These are phyloP conservation scores for Nidula microcarpa DNA, from an alignment of 768 basidiomycete genomes.

Conservation along the genomic window DNA sequence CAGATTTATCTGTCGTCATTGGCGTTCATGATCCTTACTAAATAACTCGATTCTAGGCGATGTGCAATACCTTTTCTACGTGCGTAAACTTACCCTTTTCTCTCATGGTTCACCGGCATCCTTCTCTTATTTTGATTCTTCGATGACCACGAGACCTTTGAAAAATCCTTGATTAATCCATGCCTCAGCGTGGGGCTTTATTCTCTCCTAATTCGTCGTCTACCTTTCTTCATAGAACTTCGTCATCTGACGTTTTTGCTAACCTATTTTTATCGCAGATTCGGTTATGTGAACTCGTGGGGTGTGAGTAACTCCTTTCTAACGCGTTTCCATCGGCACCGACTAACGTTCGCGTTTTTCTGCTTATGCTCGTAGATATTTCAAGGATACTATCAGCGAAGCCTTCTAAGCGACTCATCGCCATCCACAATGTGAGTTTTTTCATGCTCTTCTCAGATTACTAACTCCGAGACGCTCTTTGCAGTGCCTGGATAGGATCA, in stretches of 20 bases:
- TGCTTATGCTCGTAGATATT: conserved; percentile 44
- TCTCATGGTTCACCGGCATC: neutral
- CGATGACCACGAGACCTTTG: too few species aligned
- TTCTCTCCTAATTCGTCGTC: neutral
- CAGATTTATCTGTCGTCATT: neutral
- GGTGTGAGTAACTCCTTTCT: conserved; percentile 45
- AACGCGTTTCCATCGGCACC: neutral
- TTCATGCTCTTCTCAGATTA: neutral
- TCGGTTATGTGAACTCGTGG: conserved; percentile 75
- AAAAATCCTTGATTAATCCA: neutral
- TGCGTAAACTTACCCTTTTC: conserved; percentile 16
- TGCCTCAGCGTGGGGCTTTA: neutral
- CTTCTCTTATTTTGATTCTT: neutral
- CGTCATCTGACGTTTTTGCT: conserved; percentile 5
- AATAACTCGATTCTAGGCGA: conserved; percentile 23
- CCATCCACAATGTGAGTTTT: conserved; percentile 62
- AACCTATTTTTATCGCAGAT: conserved; percentile 24
- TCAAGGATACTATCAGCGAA: conserved; percentile 67
- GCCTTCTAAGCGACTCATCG: conserved; percentile 40
- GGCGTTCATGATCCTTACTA: neutral
- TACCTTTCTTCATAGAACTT: neutral
- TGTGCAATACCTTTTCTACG: conserved; percentile 46
- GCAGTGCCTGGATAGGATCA: conserved; percentile 79
- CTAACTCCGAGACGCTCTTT: neutral
- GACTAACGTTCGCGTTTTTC: neutral